Base-by-base conservation (phyloP, 2,329 filamentous ascomycete species). In the Diaporthe caulivora region DNA sequence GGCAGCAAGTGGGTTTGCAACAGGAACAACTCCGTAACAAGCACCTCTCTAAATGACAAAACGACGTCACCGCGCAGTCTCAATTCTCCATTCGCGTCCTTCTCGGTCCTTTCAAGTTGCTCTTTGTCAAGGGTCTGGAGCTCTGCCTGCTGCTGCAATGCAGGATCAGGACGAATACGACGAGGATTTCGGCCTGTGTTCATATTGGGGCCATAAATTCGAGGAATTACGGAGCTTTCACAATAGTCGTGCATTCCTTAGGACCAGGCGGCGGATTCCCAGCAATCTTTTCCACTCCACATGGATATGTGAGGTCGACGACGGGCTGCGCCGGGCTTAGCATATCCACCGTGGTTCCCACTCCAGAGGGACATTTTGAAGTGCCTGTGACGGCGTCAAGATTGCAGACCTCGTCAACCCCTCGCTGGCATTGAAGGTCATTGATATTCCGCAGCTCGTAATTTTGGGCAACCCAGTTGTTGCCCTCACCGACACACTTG, bases 391-490 rank as follows among this genome's bases (percentile, higher is more conserved):
- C 44, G 4, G 17, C 1, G 37, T 51, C 67, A 15, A 88, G 80
- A 7, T 78, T 79, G 82, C 89, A 91, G 57, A 77, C 77, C 82
- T 90, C 88, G 76, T 90, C 84, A 60, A 82, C 81, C 71, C 88
- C 89, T 76, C 80, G 84, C 34, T 84, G 81, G 82, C 88, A 89
- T 54, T 83, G 79, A 49, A 86, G 77, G 78, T 90, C 88, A 71
- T 83, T 80, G 65, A 90, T 87, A 82, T 91, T 90, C 82, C 85
- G 86, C 24, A 90, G 83, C 64, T 83, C 80, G 80, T 88, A 81
- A 82, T 90, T 89, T 76, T 86, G 80, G 73, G 83, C 87, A 57
- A 89, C 85, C 84, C 86, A 90, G 81, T 83, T 88, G 77, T 82
- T 80, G 47, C 81, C 78, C 75, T 85, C 77, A 18, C 79, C 79